Evolutionary conservation across 2,329 filamentous ascomycete genomes (phyloP), one percentile per base, ranked within the genome.

Genomic region (Fusarium nurragi): DNA sequence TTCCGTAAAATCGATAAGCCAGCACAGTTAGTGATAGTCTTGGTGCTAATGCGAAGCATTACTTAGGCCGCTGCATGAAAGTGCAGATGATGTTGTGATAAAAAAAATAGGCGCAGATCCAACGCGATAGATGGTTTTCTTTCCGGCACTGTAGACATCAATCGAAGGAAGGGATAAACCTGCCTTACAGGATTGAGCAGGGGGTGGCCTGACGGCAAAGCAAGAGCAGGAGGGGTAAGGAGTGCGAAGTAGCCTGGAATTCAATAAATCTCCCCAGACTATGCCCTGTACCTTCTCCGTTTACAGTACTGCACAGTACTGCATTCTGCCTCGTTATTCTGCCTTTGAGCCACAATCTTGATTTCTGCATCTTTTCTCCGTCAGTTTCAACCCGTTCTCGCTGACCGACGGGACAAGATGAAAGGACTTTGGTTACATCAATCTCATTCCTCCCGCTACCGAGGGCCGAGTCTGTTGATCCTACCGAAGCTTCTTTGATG

Each of bases 371-470:
- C 28, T 28, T 22, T 60, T 44, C 12, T 40, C 25, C 25, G 26
- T 45, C 36, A 32, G 32, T 64, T 60, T 64, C 54, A 50, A 51
- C 49, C 25, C 19, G 25, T 30, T 47, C 23, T 13, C n/a, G 36
- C 52, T 55, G 38, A 60, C 55, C 34, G 36, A 54, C 51, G 32
- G 47, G 49, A 28, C 45, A 30, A 47, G 45, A 57, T 62, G 48
- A 36, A 46, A 25, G 46, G 37, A 59, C 48, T 47, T 38, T 39
- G 43, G 22, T 18, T 44, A 39, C 18, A 45, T 43, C 53, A 45
- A 64, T 66, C 45, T 40, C 48, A 55, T 64, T 64, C 53, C 58
- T 66, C 53, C 53, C 58, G 63, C 41, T 55, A 66, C 63, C 53
- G 63, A 66, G 41, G 34, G 39, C 57, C 60, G 57, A 65, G 41